Evolutionary conservation across 164 flowering plant genomes (phyloP), one percentile per base, ranked within the genome.

Genomic region (Stephania cephalantha): DNA sequence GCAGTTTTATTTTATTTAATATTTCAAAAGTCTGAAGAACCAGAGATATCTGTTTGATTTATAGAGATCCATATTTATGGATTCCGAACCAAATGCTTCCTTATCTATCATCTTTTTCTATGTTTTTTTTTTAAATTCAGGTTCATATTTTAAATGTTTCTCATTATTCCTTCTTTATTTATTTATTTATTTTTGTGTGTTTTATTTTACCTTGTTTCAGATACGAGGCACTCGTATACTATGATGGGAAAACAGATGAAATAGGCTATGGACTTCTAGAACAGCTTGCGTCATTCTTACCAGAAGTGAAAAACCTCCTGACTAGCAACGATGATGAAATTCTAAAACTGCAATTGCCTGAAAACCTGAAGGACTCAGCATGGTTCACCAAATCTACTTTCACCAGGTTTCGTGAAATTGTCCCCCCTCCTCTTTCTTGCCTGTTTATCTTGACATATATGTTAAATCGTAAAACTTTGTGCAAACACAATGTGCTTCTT

Each of bases 331-430:
- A 78, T 18, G 69, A 74, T 79, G 87, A 81, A 70, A 84, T 44
- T 77, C 82, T 85, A 74, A 89, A 83, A 77, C 86, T 94, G 25
- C 79, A 84, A 35, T 67, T 83, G 71, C 88, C 94, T 6, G 85
- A 72, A 61, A 80, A 72, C 73, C 74, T 80, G 61, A 74, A 64
- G 45, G 83, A 80, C 55, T 80, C 84, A 68, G 22, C 84, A 76
- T 94, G 98, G 96, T 92, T 94, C 82, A 86, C 91, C 72, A 92
- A 88, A 82, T 82, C 89, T 46, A 90, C 90, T 70, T 76, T 92
- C 25, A 80, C 77, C 71, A 94, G 97, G 98, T 94, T 70, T 74
- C 15, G 2, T 52, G 63, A 48, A 50, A n/a, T 17, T 11, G 31
- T 46, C 75, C 50, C 73, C 22, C 15, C 65, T 72, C 66, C 42